A percentile compares a stretch with the other conserved stretches of the same genome.
Evolutionary conservation across 495 filamentous ascomycete species (phyloP).

Genomic region (Podospora pseudocomata): DNA sequence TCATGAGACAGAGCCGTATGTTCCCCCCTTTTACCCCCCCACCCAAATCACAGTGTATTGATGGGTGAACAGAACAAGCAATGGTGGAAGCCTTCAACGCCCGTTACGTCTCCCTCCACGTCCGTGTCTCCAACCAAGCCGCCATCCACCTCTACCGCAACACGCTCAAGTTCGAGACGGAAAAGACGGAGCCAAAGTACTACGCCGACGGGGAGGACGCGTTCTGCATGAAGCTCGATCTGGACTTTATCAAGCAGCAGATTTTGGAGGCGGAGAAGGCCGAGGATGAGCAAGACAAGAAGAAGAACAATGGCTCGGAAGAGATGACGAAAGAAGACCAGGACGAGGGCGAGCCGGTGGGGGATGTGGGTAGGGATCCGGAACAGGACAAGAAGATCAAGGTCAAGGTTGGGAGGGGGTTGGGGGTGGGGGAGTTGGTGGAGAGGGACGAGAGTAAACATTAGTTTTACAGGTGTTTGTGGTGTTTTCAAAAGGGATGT

Average conservation of each 20-base stretch:
- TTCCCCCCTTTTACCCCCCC: constrained; percentile 25
- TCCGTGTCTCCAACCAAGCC: constrained; percentile 87
- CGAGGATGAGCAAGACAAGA: constrained; percentile 32
- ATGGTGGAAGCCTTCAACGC: constrained; percentile 94
- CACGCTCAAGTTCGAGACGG: constrained; percentile 85
- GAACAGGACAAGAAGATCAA: constrained; percentile 42
- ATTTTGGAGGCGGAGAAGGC: constrained; percentile 38
- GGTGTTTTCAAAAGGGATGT: not conserved
- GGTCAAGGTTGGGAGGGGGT: constrained; percentile 73
- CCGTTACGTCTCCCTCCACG: constrained; percentile 90
- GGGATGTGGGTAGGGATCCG: constrained; percentile 42
- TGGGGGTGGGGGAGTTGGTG: constrained; percentile 82
- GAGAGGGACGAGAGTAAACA: constrained; percentile 67
- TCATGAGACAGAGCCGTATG: constrained; percentile 95
- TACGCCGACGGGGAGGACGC: constrained; percentile 98
- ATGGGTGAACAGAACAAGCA: constrained; percentile 63
- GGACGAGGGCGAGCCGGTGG: constrained; percentile 46
- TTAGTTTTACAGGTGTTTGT: not conserved
- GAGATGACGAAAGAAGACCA: constrained; percentile 19
- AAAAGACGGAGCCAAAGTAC: constrained; percentile 89
- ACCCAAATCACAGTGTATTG: not conserved
- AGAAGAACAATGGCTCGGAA: constrained; percentile 12
- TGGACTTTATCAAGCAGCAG: constrained; percentile 57
- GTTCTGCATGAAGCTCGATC: constrained; percentile 85
- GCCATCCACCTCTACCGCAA: constrained; percentile 89